Evolutionary conservation across 331 rosid species (phyloP).

Genomic region (Phaseolus coccineus): DNA sequence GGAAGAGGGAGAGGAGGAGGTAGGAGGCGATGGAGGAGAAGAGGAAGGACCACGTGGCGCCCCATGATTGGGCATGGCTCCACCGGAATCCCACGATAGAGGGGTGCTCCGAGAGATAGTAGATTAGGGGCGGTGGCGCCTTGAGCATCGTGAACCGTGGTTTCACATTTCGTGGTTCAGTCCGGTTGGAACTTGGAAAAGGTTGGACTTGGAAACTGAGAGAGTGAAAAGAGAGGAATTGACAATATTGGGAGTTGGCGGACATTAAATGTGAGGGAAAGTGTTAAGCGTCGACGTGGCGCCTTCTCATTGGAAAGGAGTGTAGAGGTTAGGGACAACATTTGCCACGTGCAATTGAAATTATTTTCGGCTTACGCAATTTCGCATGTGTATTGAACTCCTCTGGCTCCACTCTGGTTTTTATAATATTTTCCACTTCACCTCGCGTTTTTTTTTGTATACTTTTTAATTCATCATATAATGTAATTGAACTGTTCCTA

Average conservation of each 20-base stretch:
- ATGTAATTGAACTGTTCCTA: background rate
- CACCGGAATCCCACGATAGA: conserved; percentile 77
- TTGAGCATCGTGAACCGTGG: background rate
- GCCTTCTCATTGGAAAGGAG: background rate
- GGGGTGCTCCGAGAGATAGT: conserved; percentile 90
- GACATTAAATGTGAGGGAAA: background rate
- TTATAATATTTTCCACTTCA: background rate
- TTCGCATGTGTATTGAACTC: background rate
- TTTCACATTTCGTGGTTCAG: background rate
- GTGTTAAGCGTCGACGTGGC: background rate
- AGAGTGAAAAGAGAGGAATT: background rate
- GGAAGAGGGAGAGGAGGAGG: conserved; percentile 59
- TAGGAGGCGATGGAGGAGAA: conserved; percentile 67
- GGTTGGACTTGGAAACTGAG: background rate
- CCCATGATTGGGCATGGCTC: conserved; percentile 85
- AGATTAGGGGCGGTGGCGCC: background rate
- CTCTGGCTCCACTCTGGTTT: background rate
- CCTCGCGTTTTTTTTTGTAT: background rate
- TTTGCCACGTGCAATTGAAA: background rate
- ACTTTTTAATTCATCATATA: background rate
- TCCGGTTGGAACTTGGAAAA: background rate
- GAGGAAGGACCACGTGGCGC: conserved; percentile 95
- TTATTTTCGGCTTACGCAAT: background rate
- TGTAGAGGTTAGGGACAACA: background rate
- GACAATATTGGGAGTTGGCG: background rate